Evolutionary conservation across 495 filamentous ascomycete genomes (phyloP), one percentile per base, ranked within the genome.

Genomic region (Podospora pseudopauciseta): DNA sequence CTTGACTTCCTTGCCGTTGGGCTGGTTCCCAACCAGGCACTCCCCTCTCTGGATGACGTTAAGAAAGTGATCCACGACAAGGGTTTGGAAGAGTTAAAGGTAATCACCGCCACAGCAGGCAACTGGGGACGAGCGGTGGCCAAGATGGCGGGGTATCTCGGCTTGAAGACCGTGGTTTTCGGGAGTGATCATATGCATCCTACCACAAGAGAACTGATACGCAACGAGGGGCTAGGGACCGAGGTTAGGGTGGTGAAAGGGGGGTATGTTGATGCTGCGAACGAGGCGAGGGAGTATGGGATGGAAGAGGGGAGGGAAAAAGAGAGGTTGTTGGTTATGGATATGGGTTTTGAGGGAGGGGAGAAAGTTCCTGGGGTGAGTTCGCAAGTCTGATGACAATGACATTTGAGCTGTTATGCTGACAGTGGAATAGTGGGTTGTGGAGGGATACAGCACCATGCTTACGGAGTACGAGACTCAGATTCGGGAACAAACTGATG

Each of bases 111-210:
- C 16, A 89, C 91, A 0, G 88, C 89, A 54, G 91, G 90, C 0
- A 93, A 93, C 71, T 88, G 89, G 82, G 91, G 90, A 1, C 80
- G 90, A 5, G 90, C 91, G 2, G 85, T 89, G 2, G 87, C 89
- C 0, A 81, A 83, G 4, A 90, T 92, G 85, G 89, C 84, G 0
- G 68, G 71, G n/a, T 76, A 87, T 16, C 71, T 92, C 11, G 80
- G 76, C 0, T 73, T 90, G 0, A 72, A 78, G 0, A 79, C 80
- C 0, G 73, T 75, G 27, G 83, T 92, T 19, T 88, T 84, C 65
- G 88, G 90, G 4, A 87, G 89, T 0, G 61, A 64, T 2, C 73
- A 77, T 23, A 86, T 90, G 83, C 76, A 84, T 63, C 67, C 78
- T 23, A 67, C 71, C 0, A 90, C 88, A 1, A 79, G 76, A n/a